A percentile compares a stretch with the other conserved stretches of the same genome.
Evolutionary conservation across 768 basidiomycete genomes (phyloP).

Genomic region (Porphyrellus cyaneotinctus): DNA sequence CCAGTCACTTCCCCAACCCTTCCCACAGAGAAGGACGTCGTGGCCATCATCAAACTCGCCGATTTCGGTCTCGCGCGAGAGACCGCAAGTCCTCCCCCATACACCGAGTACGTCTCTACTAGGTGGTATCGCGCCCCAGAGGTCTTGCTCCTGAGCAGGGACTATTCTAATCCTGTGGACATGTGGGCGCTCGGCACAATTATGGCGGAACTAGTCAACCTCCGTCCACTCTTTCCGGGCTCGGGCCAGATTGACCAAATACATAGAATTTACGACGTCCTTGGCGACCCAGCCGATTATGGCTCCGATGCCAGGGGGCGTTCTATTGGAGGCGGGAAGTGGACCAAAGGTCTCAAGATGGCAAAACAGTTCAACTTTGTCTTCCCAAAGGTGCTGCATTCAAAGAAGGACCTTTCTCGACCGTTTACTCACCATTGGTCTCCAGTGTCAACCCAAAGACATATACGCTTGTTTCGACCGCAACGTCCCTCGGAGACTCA

Average conservation of each 20-base stretch:
- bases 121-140: conserved; percentile 99
- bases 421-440: conserved; percentile 6
- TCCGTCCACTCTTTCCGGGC: conserved; percentile 94
- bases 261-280: conserved; percentile 81
- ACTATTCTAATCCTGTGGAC: conserved; percentile 96
- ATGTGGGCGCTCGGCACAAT: conserved; percentile 99
- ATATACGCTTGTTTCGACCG: conserved; percentile 73
- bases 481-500: conserved; percentile 69
- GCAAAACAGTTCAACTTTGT: conserved; percentile 80
- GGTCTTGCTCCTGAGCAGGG: conserved; percentile 83
- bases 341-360: conserved; percentile 83
- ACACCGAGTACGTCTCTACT: conserved; percentile 99
- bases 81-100: conserved; percentile 83
- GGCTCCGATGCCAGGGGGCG: conserved; percentile 68
- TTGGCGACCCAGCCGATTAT: conserved; percentile 90
- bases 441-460: conserved; percentile 61
- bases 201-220: conserved; percentile 93
- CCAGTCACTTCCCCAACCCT: conserved; percentile 59
- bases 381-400: conserved; percentile 72
- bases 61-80: conserved; percentile 97
- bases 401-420: not conserved
- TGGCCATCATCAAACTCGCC: conserved; percentile 95
- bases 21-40: conserved; percentile 86
- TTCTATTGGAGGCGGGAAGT: conserved; percentile 80
- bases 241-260: conserved; percentile 92